phyloP scores from a whole-genome alignment of 352 stramenopile species.

The Phytophthora aleatoria region DNA sequence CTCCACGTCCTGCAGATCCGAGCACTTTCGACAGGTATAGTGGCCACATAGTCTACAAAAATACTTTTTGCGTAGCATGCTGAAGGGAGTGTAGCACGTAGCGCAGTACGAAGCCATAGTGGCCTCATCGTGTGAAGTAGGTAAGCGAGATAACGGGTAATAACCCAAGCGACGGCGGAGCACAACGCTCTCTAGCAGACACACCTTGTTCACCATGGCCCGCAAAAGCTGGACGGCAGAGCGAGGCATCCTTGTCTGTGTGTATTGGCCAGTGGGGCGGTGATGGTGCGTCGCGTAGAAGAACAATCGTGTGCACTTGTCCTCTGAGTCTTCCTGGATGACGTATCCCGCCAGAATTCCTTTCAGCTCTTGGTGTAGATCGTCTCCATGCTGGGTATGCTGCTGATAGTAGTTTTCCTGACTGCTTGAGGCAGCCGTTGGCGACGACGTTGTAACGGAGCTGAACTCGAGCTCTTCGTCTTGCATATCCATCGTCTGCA shows the following conservation, averaged over 20 bases:
- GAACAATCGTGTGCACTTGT: slow-evolving; percentile 68
- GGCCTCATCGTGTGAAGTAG: slow-evolving; percentile 24
- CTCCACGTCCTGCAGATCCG: slow-evolving; percentile 47
- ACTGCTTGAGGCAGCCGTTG: slow-evolving; percentile 25
- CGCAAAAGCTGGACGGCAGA: slow-evolving; percentile 53
- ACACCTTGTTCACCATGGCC: slow-evolving; percentile 49
- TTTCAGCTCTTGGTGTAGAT: slow-evolving; percentile 33
- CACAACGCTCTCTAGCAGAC: slow-evolving; percentile 45
- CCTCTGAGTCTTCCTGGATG: slow-evolving; percentile 57
- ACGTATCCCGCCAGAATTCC: slow-evolving; percentile 63
- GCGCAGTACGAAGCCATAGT: slow-evolving; percentile 44
- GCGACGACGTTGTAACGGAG: slow-evolving; percentile 28
- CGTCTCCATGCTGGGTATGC: slow-evolving; percentile 21
- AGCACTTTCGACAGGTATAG: slow-evolving; percentile 66
- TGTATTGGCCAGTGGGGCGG: slow-evolving; percentile 5
- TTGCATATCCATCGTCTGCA: slow-evolving; percentile 56
- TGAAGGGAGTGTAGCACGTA: slow-evolving; percentile 49
- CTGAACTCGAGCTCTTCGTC: slow-evolving; percentile 39
- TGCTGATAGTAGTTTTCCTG: slow-evolving; percentile 22
- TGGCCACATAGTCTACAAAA: slow-evolving; percentile 63
- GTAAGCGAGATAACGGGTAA: slow-evolving; percentile 43
- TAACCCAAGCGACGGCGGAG: slow-evolving; percentile 58
- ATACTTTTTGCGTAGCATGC: slow-evolving; percentile 50
- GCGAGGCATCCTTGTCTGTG: slow-evolving; percentile 29
- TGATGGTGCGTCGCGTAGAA: slow-evolving; percentile 55